phyloP scores from a whole-genome alignment of 441 rosid species.

The Hypseocharis bilobata region DNA sequence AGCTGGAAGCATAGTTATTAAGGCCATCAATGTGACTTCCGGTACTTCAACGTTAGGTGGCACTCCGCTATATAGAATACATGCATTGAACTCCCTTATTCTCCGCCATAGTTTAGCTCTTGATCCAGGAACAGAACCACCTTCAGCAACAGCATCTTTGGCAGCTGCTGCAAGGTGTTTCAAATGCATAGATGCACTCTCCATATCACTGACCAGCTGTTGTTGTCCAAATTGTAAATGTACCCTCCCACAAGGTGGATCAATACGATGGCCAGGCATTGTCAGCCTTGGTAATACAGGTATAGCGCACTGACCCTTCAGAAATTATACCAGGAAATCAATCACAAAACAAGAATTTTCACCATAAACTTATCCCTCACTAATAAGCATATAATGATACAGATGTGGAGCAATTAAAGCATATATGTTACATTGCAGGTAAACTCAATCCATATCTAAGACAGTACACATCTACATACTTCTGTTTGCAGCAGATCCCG shows the following conservation, averaged over 20 bases:
- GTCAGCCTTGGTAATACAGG: conserved; percentile 93
- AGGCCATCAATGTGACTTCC: conserved; percentile 95
- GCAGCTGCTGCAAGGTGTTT: conserved; percentile 95
- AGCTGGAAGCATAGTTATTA: conserved; percentile 97
- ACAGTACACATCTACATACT: conserved; percentile 53
- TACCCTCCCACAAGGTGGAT: conserved; percentile 97
- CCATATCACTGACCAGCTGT: conserved; percentile 52
- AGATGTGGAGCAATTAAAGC: neutral
- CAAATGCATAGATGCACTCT: conserved; percentile 72
- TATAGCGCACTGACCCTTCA: conserved; percentile 76
- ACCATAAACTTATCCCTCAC: conserved; percentile 7
- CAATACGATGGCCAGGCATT: conserved; percentile 97
- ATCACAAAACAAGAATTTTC: conserved; percentile 10
- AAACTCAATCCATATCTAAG: conserved; percentile 19
- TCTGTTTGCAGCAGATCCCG: conserved; percentile 91
- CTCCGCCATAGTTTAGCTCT: conserved; percentile 98
- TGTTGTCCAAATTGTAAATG: conserved; percentile 46
- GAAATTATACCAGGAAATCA: conserved; percentile 20
- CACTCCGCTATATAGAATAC: conserved; percentile 80
- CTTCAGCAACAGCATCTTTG: conserved; percentile 96
- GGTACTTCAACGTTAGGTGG: conserved; percentile 79
- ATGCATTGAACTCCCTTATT: conserved; percentile 97
- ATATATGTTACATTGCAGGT: conserved; percentile 14
- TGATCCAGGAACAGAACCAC: conserved; percentile 92
- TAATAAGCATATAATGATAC: neutral